Base-by-base conservation (phyloP, 371 early-diverging fungal species). In the Choanephora cucurbitarum region DNA sequence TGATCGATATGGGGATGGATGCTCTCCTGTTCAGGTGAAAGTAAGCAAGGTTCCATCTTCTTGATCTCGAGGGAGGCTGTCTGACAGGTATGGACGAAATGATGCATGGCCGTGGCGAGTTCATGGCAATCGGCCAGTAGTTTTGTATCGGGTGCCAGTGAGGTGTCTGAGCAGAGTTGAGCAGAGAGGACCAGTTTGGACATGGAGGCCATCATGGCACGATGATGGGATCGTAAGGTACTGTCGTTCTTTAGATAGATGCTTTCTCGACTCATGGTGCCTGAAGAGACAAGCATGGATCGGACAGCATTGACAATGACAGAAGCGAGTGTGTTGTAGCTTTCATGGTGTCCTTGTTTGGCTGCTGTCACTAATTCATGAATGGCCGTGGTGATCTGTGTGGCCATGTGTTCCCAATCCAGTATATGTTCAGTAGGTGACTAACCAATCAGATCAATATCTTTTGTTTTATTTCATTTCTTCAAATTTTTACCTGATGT, bases 141-240 rank as follows among this genome's bases (percentile, higher is more conserved):
- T 47, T 64, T 75, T 45, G 69, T 47, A 24, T 78, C 71, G 14
- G 42, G 45, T 4, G 61, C 51, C 3, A 28, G 28, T 18, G 92
- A 88, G 21, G 88, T 80, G 15, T 90, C 84, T 0, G 92, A 75
- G 3, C 92, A 92, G 10, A 90, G 77, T 54, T 94, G 91, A 5
- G 94, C 86, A 10, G 93, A 84, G 18, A 96, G 76, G 14, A 93
- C 83, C 33, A 97, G 71, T 53, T 91, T 92, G 21, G 91, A 88
- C 46, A 95, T 75, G 1, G 90, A 69, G 5, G 86, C 85, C 81
- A 91, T 89, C 55, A 96, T 83, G 33, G 86, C 83, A 3, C 87
- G 83, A 72, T 96, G 91, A 61, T 91, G 86, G 34, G 81, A 73
- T 58, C 87, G 81, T 21, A 96, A 76, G 13, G 79, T 65, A 15